phyloP scores from a whole-genome alignment of 768 basidiomycete species.

The Phylloporus arenicola region DNA sequence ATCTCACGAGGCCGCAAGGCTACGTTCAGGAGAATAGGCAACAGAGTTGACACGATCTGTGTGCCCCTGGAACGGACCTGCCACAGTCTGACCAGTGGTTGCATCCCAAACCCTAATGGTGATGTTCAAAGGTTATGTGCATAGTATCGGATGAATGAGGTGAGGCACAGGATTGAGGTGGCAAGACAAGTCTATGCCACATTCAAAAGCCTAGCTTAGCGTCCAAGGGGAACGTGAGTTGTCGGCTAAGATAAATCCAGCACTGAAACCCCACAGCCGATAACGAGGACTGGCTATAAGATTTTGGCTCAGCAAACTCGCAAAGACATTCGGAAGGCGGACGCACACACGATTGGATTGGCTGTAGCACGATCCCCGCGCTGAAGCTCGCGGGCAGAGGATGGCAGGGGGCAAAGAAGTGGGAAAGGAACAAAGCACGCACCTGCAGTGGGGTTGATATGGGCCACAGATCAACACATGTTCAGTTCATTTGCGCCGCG shows the following conservation, averaged over 20 bases:
- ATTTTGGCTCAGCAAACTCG: not conserved
- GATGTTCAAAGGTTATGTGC: not conserved
- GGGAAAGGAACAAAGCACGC: not conserved
- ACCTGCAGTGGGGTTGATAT: not conserved
- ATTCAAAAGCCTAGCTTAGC: not conserved
- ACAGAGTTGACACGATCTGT: not conserved
- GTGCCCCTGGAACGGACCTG: constrained; percentile 3
- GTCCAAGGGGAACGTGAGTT: not conserved
- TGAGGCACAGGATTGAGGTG: not conserved
- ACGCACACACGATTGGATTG: not conserved
- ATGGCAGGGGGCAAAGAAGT: not conserved
- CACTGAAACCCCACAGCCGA: not conserved
- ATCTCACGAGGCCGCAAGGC: not conserved
- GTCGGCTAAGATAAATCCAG: not conserved
- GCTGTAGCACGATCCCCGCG: not conserved
- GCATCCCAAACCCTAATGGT: constrained; percentile 12
- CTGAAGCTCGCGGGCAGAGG: not conserved
- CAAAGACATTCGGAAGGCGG: not conserved
- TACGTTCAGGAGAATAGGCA: constrained; percentile 2
- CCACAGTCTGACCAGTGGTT: constrained; percentile 3
- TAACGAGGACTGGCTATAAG: not conserved
- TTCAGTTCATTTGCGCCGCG: too few relatives aligned
- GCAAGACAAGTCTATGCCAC: not conserved
- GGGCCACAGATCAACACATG: not conserved
- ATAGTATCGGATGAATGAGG: not conserved